These are phyloP conservation scores for Trichoderma gracile DNA, from an alignment of 2,329 filamentous ascomycete species.

Conservation along the genomic window DNA sequence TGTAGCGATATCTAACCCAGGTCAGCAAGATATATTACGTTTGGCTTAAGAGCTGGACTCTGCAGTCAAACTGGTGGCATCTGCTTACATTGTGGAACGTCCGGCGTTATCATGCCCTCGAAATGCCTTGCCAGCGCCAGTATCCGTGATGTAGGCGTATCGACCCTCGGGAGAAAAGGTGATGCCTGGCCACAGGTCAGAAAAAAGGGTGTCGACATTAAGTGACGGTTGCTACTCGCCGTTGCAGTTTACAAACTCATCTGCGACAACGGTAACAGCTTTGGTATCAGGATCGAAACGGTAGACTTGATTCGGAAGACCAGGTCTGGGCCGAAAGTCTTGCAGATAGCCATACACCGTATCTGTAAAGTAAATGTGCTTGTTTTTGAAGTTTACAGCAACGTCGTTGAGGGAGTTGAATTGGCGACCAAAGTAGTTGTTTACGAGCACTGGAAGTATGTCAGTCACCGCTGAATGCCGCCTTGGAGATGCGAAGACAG, in stretches of 20 bases:
- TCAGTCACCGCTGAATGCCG: too few relatives aligned
- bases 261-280: constrained; percentile 56
- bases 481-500: too few relatives aligned
- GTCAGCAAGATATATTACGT: neutral
- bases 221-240: neutral
- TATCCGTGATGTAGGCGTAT: constrained; percentile 49
- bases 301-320: constrained; percentile 60
- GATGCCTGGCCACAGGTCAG: constrained; percentile 45
- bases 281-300: constrained; percentile 53
- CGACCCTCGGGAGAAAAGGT: constrained; percentile 49
- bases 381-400: constrained; percentile 52
- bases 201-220: neutral
- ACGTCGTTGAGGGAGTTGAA: constrained; percentile 56
- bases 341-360: constrained; percentile 61
- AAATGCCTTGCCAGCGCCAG: constrained; percentile 38
- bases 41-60: too few relatives aligned
- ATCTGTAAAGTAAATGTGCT: constrained; percentile 67
- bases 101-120: constrained; percentile 12
- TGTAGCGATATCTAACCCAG: constrained; percentile 21
- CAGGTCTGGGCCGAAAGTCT: constrained; percentile 55
- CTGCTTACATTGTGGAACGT: constrained; percentile 20
- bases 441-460: constrained; percentile 34
- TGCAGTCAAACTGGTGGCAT: neutral
- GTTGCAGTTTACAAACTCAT: constrained; percentile 48
- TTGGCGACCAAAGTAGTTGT: constrained; percentile 44